Base-by-base conservation (phyloP, 352 stramenopile species). In the Globisporangium alternatum region DNA sequence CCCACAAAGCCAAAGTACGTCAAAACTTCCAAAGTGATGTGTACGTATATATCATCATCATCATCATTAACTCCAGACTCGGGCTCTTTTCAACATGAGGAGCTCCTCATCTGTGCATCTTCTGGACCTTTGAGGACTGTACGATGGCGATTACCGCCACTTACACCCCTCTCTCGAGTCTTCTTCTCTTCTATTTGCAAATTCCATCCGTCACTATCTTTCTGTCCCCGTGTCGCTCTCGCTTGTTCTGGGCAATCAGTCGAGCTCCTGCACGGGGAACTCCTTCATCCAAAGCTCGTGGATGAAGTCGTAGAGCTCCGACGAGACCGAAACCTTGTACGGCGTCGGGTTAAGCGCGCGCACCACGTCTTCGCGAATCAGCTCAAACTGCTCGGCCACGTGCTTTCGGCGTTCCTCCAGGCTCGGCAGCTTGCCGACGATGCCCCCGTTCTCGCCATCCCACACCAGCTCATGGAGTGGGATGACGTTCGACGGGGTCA, bases 271-370 rank as follows among this genome's bases (percentile, higher is more conserved):
- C 28, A 96, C 88, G 1, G 87, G 88, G 72, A 89, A 94, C 70
- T 97, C 89, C 66, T 90, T 88, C 80, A 93, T 93, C 97, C 97
- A 99, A 41, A 99, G 78, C 62, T 98, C 77, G 75, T 99, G 97
- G 58, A 99, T 94, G 61, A 98, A 99, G 47, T 96, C 83, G 72
- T 93, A 95, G 69, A 93, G 70, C 30, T 89, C 80, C 53, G 77
- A 81, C 57, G 82, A 91, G n/a, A 95, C 86, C 35, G 72, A 99
- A 53, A 98, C 90, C 74, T 98, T 97, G 82, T 97, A 98, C 25
- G 91, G 92, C 45, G 95, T 98, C 35, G 98, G 96, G 77, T 99
- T 99, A 13, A 98, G 70, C 70, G 92, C 91, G 35, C 97, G 88
- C 57, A 99, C 84, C 21, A 98, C 85, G 67, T 99, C 96, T 51